Conservation (phyloP, 2,329 filamentous ascomycete species). For the Fusarium keratoplasticum region DNA sequence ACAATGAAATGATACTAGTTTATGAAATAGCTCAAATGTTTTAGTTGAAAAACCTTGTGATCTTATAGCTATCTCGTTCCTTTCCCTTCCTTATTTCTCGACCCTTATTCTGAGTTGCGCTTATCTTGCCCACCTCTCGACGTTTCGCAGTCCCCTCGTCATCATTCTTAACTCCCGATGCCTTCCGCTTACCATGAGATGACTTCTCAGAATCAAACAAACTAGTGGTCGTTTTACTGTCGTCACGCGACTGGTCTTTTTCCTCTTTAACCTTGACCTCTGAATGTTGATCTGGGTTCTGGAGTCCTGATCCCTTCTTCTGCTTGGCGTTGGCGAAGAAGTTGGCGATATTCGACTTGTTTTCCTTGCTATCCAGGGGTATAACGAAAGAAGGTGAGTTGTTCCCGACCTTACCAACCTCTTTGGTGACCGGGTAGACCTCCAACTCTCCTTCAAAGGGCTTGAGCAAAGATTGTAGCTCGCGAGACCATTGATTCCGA, state of each 20-base stretch:
- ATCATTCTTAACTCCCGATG: constrained; percentile 18
- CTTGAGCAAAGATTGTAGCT: constrained; percentile 82
- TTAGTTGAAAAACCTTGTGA: constrained; percentile 85
- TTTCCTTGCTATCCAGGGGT: constrained; percentile 84
- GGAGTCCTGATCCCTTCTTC: constrained; percentile 49
- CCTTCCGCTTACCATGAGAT: constrained; percentile 41
- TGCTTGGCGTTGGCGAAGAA: constrained; percentile 76
- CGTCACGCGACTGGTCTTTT: constrained; percentile 7
- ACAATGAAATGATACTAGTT: background rate
- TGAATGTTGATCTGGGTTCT: background rate
- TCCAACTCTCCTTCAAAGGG: constrained; percentile 85
- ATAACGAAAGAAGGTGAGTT: constrained; percentile 87
- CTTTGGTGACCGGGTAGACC: constrained; percentile 86
- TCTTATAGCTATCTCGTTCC: constrained; percentile 61
- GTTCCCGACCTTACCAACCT: constrained; percentile 94
- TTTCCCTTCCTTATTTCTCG: constrained; percentile 77
- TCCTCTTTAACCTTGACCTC: background rate
- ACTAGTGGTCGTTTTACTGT: background rate
- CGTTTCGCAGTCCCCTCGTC: constrained; percentile 42
- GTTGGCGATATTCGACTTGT: constrained; percentile 93
- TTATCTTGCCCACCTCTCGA: constrained; percentile 47
- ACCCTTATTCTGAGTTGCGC: constrained; percentile 55
- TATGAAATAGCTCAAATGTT: background rate
- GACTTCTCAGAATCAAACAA: background rate
- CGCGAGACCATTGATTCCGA: constrained; percentile 77